Conservation (phyloP, 106 monocot species). For the Vanilla planifolia region DNA sequence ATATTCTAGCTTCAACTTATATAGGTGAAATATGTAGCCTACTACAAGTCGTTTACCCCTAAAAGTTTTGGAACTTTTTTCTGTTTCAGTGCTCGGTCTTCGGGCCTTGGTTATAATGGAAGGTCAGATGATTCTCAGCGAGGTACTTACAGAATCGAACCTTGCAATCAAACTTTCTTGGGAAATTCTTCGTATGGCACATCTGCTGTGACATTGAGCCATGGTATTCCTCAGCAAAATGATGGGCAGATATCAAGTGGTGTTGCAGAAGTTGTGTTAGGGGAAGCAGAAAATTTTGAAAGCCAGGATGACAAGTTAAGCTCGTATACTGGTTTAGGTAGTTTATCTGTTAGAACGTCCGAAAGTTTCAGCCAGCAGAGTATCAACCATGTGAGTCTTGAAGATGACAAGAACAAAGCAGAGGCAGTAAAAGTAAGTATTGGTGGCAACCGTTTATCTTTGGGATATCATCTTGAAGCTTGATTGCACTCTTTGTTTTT, state of each 20-base stretch:
- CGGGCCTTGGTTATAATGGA: slow-evolving; percentile 8
- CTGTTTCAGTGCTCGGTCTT: neutral
- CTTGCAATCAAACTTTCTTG: slow-evolving; percentile 7
- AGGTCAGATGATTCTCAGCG: slow-evolving; percentile 4
- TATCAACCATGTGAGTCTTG: neutral
- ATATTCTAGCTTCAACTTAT: neutral
- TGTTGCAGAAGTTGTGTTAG: slow-evolving; percentile 2
- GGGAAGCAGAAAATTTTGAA: neutral
- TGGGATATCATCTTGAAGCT: neutral
- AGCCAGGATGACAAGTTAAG: neutral
- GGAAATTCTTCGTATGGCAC: slow-evolving; percentile 11
- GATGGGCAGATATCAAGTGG: neutral
- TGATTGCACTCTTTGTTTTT: neutral
- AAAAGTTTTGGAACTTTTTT: neutral
- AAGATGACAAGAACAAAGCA: neutral
- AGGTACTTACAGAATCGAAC: neutral
- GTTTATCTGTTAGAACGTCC: neutral
- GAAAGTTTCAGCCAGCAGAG: slow-evolving; percentile 7
- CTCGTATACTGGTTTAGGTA: neutral
- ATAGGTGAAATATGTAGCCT: neutral
- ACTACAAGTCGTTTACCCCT: neutral
- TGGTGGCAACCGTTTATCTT: neutral
- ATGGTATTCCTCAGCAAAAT: neutral
- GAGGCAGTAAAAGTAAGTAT: neutral
- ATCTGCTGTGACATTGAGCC: neutral